Evolutionary conservation across 306 rosid species (phyloP), one percentile per base, ranked within the genome.

Genomic region (Oemleria cerasiformis): DNA sequence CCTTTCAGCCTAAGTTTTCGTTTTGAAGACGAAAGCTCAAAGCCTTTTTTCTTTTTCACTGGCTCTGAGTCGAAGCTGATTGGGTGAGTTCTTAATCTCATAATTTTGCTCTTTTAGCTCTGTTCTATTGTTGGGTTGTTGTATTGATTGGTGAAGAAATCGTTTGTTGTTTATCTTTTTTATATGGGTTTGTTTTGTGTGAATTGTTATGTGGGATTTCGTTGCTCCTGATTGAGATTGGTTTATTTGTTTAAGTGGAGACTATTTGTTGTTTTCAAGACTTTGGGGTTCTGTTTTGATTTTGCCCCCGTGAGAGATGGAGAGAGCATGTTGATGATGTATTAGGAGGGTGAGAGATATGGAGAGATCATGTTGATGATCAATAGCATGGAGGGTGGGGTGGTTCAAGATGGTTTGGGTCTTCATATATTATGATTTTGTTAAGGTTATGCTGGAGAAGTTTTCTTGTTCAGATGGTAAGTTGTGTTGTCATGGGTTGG

Each of bases 11-110:
- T 51, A 49, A 68, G 59, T 41, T 9, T 76, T 63, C 72, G 65
- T 61, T 9, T 17, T 45, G 14, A 57, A 41, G 17, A 67, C 41
- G 63, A 36, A 48, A 71, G 65, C 50, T 76, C 56, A 51, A 34
- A 42, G 66, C 59, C 45, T 64, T 36, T 0, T 16, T 7, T 48
- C 36, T 48, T 5, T 77, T 68, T 57, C 10, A 39, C 45, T 76
- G 70, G 65, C 47, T 70, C 82, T 72, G 74, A 76, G 70, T 75
- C 79, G 47, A 30, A 79, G 81, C 86, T 83, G 45, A 68, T 78
- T 55, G 42, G 72, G 78, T 73, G 78, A 65, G 78, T 81, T 65
- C 43, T 73, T 77, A 30, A 53, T 77, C 72, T 49, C 8, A 40
- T 59, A 17, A 25, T 61, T 48, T 59, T 34, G 16, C 6, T 40